Base-by-base conservation (phyloP, 2,329 filamentous ascomycete species). In the Cephalotrichum gorgonifer region DNA sequence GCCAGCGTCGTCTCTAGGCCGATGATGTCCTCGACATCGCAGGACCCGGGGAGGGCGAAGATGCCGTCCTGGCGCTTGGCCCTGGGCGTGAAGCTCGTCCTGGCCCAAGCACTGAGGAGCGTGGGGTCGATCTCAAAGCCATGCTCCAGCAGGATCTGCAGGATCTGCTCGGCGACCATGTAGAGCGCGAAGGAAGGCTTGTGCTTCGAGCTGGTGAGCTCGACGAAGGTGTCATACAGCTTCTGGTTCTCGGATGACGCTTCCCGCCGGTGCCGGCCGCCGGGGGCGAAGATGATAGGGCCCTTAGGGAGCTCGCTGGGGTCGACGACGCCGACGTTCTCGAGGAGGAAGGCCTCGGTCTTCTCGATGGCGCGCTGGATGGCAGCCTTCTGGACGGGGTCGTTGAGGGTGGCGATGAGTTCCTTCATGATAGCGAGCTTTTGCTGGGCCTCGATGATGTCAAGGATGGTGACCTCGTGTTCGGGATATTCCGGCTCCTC, bases 1-100 rank as follows among this genome's bases (percentile, higher is more conserved):
- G 53, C 48, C 12, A 54, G 47, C 3, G 54, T 54, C 6, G 54
- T 50, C 26, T 53, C 53, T 12, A 56, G 49, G 4, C 52, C 51
- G 27, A 55, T 54, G 3, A 56, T 42, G 43, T 56, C 55, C 3
- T 53, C 52, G 9, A 51, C 33, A 7, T 48, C 50, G 50, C 54
- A 55, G 2, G 47, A 42, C 26, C 54, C 54, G 12, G 49, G 44
- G 8, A 55, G 48, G 2, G 41, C 48, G 28, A 56, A 56, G 30
- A 56, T 47, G 17, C 48, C 43, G 35, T 50, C 50, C 28, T 51
- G 54, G 26, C 54, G 51, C 49, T 51, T 55, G 12, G 43, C 38
- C 33, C 47, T 52, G 27, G 9, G 15, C 8, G 6, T 22, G 2
- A 31, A 6, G 27, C 33, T 14, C 28, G 43, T 4, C 15, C 25